Conservation (phyloP, 495 filamentous ascomycete genomes). For the Tuber magnatum region DNA sequence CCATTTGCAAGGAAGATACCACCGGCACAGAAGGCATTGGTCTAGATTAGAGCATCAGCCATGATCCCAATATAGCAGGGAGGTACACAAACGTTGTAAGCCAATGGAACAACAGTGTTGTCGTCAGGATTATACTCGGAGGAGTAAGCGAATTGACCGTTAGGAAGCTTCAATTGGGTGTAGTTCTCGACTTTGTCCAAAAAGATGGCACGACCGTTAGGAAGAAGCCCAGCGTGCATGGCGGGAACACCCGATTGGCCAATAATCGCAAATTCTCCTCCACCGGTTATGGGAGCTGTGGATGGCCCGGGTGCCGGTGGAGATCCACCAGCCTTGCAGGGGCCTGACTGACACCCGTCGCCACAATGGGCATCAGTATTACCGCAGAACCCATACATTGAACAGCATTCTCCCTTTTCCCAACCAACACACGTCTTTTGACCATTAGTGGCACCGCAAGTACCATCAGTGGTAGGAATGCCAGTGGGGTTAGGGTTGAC, state of each 20-base stretch:
- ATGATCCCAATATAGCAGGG: neutral
- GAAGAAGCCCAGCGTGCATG: constrained; percentile 58
- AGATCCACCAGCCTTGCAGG: constrained; percentile 33
- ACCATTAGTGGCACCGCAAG: constrained; percentile 41
- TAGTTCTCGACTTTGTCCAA: constrained; percentile 60
- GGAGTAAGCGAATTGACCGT: constrained; percentile 55
- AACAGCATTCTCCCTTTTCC: constrained; percentile 32
- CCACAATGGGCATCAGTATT: constrained; percentile 46
- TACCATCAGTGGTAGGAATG: constrained; percentile 41
- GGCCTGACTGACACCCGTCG: constrained; percentile 46
- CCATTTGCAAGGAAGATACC: constrained; percentile 57
- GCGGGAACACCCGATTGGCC: constrained; percentile 56
- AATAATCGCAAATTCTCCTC: constrained; percentile 48
- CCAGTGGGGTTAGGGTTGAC: constrained; percentile 12
- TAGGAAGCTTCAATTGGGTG: constrained; percentile 50
- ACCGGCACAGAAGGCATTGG: constrained; percentile 59
- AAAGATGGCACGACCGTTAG: constrained; percentile 55
- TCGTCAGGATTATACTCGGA: constrained; percentile 53
- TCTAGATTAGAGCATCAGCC: constrained; percentile 32
- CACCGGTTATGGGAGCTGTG: constrained; percentile 30
- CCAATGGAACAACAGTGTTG: constrained; percentile 47
- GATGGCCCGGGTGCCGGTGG: constrained; percentile 29
- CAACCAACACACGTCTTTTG: constrained; percentile 41
- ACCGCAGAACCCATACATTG: constrained; percentile 42
- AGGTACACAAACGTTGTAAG: constrained; percentile 43